These are phyloP conservation scores for Claviceps sp. DNA, from an alignment of 2,329 filamentous ascomycete genomes.

Conservation along the genomic window DNA sequence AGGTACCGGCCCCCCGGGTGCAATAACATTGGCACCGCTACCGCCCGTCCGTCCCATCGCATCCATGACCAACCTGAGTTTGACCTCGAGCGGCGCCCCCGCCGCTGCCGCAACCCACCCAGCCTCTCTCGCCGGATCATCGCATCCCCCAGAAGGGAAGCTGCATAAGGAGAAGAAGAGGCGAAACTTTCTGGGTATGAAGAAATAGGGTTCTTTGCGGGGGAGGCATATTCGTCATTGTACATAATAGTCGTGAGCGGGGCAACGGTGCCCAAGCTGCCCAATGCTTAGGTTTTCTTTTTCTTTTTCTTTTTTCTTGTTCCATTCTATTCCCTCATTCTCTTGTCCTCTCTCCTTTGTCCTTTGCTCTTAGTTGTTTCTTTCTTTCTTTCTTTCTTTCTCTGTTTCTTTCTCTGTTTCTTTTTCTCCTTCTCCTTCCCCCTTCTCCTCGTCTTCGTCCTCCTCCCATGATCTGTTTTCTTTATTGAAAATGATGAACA, in stretches of 20 bases:
- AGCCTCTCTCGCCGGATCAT: conserved; percentile 1
- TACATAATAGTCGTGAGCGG: neutral
- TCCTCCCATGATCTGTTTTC: too few species aligned
- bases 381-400: neutral
- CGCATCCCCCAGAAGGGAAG: conserved; percentile 23
- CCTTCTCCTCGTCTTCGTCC: too few species aligned
- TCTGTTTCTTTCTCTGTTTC: neutral
- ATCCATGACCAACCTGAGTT: conserved; percentile 41
- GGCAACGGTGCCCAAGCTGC: neutral
- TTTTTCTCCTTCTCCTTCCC: neutral
- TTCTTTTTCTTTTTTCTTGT: neutral
- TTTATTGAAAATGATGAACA: too few species aligned
- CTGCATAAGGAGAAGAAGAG: conserved; percentile 48
- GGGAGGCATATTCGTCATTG: conserved; percentile 1
- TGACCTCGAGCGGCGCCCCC: conserved; percentile 16
- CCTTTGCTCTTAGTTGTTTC: neutral
- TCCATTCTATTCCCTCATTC: neutral
- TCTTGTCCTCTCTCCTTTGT: neutral
- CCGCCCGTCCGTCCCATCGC: conserved; percentile 32
- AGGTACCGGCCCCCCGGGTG: conserved; percentile 5
- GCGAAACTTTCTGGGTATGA: conserved; percentile 43
- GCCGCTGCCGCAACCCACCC: conserved; percentile 1
- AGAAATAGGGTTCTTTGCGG: conserved; percentile 34
- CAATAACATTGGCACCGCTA: neutral
- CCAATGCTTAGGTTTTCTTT: neutral